A percentile compares a stretch with the other conserved stretches of the same genome.
These are phyloP conservation scores for Aspergillus fischeri DNA, from an alignment of 2,329 filamentous ascomycete genomes.

Conservation along the genomic window DNA sequence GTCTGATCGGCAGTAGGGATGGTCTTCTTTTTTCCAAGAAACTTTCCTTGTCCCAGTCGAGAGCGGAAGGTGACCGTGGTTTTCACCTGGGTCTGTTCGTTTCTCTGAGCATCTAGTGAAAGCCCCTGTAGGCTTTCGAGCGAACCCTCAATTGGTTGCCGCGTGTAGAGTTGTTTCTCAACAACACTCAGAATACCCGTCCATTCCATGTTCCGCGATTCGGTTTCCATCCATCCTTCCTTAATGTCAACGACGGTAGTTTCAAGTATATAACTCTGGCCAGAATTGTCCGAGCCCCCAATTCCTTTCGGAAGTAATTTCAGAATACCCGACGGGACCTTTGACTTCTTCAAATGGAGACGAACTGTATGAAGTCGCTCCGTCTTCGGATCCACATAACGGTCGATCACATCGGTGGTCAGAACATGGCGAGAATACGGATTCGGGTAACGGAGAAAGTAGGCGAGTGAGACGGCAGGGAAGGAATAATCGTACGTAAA, in stretches of 20 bases:
- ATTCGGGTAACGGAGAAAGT: constrained; percentile 66
- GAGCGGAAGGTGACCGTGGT: constrained; percentile 61
- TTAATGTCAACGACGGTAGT: constrained; percentile 58
- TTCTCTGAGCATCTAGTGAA: constrained; percentile 34
- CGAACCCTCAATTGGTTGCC: constrained; percentile 34
- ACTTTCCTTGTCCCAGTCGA: constrained; percentile 55
- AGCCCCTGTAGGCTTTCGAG: constrained; percentile 23
- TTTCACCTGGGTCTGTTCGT: constrained; percentile 53
- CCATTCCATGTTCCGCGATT: constrained; percentile 63
- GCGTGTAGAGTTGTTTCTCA: constrained; percentile 56
- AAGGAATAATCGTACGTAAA: constrained; percentile 64
- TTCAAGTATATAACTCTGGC: constrained; percentile 61
- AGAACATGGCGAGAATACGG: constrained; percentile 63
- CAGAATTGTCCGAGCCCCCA: constrained; percentile 54
- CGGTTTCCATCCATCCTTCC: constrained; percentile 64
- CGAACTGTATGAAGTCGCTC: constrained; percentile 59
- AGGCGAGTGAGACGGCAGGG: constrained; percentile 62
- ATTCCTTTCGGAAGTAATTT: constrained; percentile 59
- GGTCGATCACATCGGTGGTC: constrained; percentile 63
- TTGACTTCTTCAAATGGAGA: constrained; percentile 60
- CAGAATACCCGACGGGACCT: constrained; percentile 57
- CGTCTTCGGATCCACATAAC: constrained; percentile 56
- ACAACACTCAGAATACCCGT: constrained; percentile 61
- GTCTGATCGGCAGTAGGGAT: constrained; percentile 33
- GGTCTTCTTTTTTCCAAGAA: constrained; percentile 41